Evolutionary conservation across 257 asterid species (phyloP).

Genomic region (Solanum dulcamara): DNA sequence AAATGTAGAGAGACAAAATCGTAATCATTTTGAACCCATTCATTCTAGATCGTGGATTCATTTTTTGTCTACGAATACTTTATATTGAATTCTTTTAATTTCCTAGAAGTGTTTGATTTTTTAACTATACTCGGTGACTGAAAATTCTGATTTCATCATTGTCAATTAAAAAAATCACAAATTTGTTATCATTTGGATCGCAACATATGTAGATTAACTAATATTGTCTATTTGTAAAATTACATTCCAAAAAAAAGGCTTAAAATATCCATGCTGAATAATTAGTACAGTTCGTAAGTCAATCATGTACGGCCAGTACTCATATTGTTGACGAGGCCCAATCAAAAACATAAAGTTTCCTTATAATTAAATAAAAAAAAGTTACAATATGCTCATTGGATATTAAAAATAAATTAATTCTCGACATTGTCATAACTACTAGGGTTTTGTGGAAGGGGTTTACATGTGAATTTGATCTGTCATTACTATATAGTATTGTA

Average conservation of each 20-base stretch:
- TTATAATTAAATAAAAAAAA: background rate
- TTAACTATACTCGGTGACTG: background rate
- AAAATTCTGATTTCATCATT: background rate
- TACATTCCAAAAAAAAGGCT: background rate
- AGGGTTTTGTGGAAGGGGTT: background rate
- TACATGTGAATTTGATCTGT: constrained; percentile 23
- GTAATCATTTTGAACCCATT: background rate
- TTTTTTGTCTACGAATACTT: background rate
- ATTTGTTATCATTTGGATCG: background rate
- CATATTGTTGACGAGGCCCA: background rate
- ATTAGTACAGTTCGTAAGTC: background rate
- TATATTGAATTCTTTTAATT: background rate
- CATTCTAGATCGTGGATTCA: background rate
- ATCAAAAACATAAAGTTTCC: background rate
- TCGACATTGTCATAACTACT: background rate
- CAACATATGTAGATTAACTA: background rate
- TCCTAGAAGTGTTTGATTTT: background rate
- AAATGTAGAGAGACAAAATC: background rate
- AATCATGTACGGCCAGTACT: background rate
- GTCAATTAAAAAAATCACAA: background rate
- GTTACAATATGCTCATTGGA: background rate
- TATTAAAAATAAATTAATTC: background rate
- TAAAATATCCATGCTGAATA: background rate
- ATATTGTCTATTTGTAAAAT: background rate
- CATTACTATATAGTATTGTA: background rate